A percentile compares a stretch with the other conserved stretches of the same genome.
These are phyloP conservation scores for Hamamelis virginiana DNA, from an alignment of 164 flowering plant species.

Conservation along the genomic window DNA sequence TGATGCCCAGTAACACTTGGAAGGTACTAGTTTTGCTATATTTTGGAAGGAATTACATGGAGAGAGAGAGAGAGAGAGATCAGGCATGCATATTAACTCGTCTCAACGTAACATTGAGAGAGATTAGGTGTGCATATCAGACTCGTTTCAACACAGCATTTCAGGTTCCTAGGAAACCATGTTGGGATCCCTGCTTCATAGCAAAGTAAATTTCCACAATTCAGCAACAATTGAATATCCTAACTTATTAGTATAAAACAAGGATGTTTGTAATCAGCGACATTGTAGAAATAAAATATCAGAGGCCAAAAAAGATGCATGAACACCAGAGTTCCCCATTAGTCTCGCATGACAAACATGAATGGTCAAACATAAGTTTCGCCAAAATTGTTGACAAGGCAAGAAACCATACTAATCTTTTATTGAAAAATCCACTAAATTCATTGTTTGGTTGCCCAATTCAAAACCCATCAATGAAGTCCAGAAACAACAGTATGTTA, in stretches of 20 bases:
- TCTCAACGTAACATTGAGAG: no score
- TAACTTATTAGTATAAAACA: not conserved
- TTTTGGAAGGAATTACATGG: no score
- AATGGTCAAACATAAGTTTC: not conserved
- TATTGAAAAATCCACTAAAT: not conserved
- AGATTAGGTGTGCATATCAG: not conserved
- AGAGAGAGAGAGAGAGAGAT: no score
- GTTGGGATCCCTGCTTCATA: not conserved
- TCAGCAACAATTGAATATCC: not conserved
- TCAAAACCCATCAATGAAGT: not conserved
- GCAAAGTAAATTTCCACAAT: not conserved
- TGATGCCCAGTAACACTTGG: no score
- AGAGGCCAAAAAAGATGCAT: not conserved
- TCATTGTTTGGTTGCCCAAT: not conserved
- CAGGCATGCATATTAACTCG: not conserved
- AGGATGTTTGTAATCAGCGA: not conserved
- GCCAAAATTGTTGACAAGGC: not conserved
- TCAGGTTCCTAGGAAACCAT: not conserved
- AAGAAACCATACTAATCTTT: not conserved
- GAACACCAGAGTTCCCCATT: not conserved
- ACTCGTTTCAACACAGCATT: not conserved
- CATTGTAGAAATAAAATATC: not conserved
- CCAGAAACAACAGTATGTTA: not conserved
- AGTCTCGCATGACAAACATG: not conserved
- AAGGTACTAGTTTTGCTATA: no score